A percentile compares a stretch with the other conserved stretches of the same genome.
Evolutionary conservation across 371 early-diverging fungal species (phyloP).

Genomic region (Zychaea mexicana): DNA sequence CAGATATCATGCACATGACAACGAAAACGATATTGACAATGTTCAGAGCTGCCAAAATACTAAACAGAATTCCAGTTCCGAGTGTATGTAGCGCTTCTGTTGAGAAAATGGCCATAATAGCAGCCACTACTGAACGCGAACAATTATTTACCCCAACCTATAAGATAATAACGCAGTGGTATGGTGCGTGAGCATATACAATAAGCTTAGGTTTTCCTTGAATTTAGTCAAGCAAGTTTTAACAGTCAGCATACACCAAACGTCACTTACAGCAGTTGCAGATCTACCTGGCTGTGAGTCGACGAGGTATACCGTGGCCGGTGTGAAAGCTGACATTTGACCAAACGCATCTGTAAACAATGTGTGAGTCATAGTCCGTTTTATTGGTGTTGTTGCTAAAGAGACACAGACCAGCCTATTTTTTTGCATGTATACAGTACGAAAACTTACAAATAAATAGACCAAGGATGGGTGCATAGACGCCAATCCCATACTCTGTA

Average conservation of each 20-base stretch:
- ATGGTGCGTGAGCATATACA: constrained; percentile 18
- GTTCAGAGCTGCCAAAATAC: constrained; percentile 26
- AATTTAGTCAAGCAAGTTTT: too few species aligned
- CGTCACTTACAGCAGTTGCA: constrained; percentile 6
- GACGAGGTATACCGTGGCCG: constrained; percentile 19
- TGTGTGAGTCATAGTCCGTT: neutral
- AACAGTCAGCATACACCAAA: constrained; percentile 24
- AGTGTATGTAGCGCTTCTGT: constrained; percentile 19
- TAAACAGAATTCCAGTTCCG: constrained; percentile 31
- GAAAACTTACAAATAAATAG: constrained; percentile 30
- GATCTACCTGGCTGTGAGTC: constrained; percentile 20
- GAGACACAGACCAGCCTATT: too few species aligned
- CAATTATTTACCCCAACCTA: constrained; percentile 39
- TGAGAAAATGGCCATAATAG: constrained; percentile 32
- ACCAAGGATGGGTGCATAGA: constrained; percentile 30
- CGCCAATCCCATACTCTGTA: constrained; percentile 19
- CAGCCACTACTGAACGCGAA: constrained; percentile 37
- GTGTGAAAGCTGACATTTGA: constrained; percentile 30
- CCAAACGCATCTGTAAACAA: constrained; percentile 27
- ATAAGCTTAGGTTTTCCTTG: too few species aligned
- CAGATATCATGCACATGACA: constrained; percentile 22
- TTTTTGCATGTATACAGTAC: neutral
- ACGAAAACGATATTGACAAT: constrained; percentile 22
- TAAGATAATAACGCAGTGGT: constrained; percentile 22
- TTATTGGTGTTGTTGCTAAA: too few species aligned